These are phyloP conservation scores for Phytophthora fragariaefolia DNA, from an alignment of 352 stramenopile genomes.

Conservation along the genomic window DNA sequence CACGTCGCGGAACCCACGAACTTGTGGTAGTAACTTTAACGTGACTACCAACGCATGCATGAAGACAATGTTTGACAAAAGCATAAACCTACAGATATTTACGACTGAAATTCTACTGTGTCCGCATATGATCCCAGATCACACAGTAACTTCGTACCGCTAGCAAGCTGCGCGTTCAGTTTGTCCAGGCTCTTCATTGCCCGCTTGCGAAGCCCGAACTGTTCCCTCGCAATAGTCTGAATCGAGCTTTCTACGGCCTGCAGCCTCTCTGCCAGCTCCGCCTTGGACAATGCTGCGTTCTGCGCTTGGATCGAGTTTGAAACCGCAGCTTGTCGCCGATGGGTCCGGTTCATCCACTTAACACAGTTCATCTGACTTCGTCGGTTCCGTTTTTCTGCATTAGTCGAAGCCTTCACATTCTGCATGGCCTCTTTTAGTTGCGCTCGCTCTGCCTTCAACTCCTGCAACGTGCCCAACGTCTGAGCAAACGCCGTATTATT, in stretches of 20 bases:
- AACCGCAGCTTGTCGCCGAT: constrained; percentile 46
- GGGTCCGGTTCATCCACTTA: constrained; percentile 70
- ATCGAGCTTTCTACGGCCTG: constrained; percentile 49
- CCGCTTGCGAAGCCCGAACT: constrained; percentile 58
- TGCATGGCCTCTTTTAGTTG: constrained; percentile 65
- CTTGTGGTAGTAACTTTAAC: constrained; percentile 56
- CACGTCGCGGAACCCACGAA: constrained; percentile 60
- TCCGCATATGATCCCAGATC: constrained; percentile 29
- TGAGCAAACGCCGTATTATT: constrained; percentile 47
- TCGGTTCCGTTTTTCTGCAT: constrained; percentile 60
- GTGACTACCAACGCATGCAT: no score
- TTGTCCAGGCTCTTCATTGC: constrained; percentile 61
- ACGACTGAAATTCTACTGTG: constrained; percentile 7
- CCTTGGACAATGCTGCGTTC: constrained; percentile 50
- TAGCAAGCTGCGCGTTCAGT: constrained; percentile 50
- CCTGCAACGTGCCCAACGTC: constrained; percentile 47
- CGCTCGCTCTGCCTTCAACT: constrained; percentile 53
- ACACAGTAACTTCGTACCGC: constrained; percentile 41
- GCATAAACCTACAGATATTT: neutral
- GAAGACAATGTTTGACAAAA: neutral
- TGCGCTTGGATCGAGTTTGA: constrained; percentile 48
- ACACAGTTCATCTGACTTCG: constrained; percentile 74
- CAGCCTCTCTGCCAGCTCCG: constrained; percentile 52
- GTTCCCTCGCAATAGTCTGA: constrained; percentile 45
- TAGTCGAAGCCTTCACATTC: constrained; percentile 42